Base-by-base conservation (phyloP, 805 yeast species). In the Maudiozyma bulderi region DNA sequence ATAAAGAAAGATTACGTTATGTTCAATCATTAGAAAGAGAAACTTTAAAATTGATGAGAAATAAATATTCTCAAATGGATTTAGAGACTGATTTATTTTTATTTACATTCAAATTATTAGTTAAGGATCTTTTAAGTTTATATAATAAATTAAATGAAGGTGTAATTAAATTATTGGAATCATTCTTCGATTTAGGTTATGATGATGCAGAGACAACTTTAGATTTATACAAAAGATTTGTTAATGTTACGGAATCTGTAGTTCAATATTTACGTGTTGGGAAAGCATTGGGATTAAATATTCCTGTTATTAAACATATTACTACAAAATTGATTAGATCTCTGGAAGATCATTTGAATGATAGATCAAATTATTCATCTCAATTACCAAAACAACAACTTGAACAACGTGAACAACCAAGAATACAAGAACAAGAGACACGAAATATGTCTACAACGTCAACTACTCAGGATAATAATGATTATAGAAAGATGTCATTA, bases 261-360 rank as follows among this genome's bases (percentile, higher is more conserved):
- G 93, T 93, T 31, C 82, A 82, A 56, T 93, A 84, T 65, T 73
- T 93, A 58, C 80, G 93, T 58, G 82, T 85, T n/a, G 99, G 97
- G 6, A 91, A 93, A 61, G 79, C 89, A 6, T 87, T 97, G 3
- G 89, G 89, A 58, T 72, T 91, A 54, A 90, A 84, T 59, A 95
- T 93, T 35, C 99, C 99, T 39, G 89, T 95, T 13, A 90, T 93
- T 52, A 87, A 87, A 64, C 99, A 93, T 67, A 97, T 98, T 1
- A 97, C 97, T 20, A 90, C 97, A 3, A 93, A 95, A 28, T 74
- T 93, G 54, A 84, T 95, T 3, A 75, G 81, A 33, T 82, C 95
- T 9, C 75, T 93, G 52, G 93, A 88, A 62, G 96, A 90, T 56
- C 95, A 91, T 66, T 70, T 93, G 55, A 76, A 83, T 55, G 88